A percentile compares a stretch with the other conserved stretches of the same genome.
These are phyloP conservation scores for Mycena filopes DNA, from an alignment of 768 basidiomycete genomes.

Conservation along the genomic window DNA sequence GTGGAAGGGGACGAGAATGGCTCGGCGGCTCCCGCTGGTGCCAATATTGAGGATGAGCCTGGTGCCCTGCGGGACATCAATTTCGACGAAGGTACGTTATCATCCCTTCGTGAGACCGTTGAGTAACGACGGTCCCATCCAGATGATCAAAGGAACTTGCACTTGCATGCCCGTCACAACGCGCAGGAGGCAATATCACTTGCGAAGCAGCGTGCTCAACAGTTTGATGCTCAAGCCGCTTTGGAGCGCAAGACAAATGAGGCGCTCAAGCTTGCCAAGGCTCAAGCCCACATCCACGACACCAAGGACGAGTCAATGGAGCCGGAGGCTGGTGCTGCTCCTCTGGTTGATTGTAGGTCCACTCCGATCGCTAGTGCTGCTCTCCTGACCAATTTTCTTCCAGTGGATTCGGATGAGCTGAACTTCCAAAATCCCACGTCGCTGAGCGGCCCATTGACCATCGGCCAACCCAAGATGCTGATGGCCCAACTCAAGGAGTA, in stretches of 20 bases:
- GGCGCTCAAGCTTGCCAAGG: slow-evolving; percentile 75
- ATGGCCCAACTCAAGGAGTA: slow-evolving; percentile 98
- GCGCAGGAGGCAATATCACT: slow-evolving; percentile 89
- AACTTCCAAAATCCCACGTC: slow-evolving; percentile 99
- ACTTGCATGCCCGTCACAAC: slow-evolving; percentile 85
- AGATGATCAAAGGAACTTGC: slow-evolving; percentile 92
- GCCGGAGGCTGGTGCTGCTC: slow-evolving; percentile 45
- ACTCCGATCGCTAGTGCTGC: neutral
- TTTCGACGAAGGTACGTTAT: slow-evolving; percentile 85
- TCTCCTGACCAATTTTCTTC: slow-evolving; percentile 14
- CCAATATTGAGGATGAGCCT: slow-evolving; percentile 66
- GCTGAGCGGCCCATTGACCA: slow-evolving; percentile 82
- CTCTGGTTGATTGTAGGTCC: slow-evolving; percentile 78
- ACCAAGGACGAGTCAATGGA: slow-evolving; percentile 49
- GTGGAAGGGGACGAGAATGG: slow-evolving; percentile 68
- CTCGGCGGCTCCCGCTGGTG: slow-evolving; percentile 62
- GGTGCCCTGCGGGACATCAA: slow-evolving; percentile 76
- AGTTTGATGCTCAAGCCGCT: slow-evolving; percentile 88
- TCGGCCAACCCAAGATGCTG: slow-evolving; percentile 94
- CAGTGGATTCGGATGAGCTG: slow-evolving; percentile 95
- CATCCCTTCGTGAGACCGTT: neutral
- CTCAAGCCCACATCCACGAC: slow-evolving; percentile 57
- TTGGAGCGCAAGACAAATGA: slow-evolving; percentile 85
- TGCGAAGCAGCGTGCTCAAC: slow-evolving; percentile 81
- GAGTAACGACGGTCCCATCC: slow-evolving; percentile 19